Percentiles rank a stretch among this genome's conserved stretches.
Conservation (phyloP, 371 early-diverging fungal genomes). For the Funneliformis caledonium region DNA sequence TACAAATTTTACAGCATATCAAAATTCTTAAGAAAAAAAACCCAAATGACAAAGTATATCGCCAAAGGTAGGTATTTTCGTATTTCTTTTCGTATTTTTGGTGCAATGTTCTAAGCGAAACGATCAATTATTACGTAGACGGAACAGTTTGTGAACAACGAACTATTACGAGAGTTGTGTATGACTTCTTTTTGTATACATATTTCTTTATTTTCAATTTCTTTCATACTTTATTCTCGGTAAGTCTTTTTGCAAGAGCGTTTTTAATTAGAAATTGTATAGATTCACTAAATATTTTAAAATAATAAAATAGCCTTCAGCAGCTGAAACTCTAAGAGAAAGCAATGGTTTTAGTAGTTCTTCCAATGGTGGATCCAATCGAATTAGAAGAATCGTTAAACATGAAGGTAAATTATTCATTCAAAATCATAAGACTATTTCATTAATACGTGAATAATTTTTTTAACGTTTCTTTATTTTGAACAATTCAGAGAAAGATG, state of each 20-base stretch:
- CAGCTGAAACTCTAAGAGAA: background rate
- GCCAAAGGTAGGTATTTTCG: background rate
- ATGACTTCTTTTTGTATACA: background rate
- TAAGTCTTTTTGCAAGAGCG: background rate
- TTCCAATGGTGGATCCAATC: too few relatives aligned
- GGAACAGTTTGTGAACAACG: background rate
- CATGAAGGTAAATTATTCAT: background rate
- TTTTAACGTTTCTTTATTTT: too few relatives aligned
- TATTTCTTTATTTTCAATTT: background rate
- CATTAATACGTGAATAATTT: background rate
- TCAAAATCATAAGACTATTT: background rate
- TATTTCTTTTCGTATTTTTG: too few relatives aligned
- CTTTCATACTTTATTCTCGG: background rate
- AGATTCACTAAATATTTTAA: background rate
- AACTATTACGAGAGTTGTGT: background rate
- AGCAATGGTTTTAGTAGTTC: background rate
- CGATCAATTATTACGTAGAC: background rate
- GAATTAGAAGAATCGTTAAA: background rate
- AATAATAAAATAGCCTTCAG: background rate
- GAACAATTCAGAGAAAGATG: background rate
- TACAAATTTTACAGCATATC: too few relatives aligned
- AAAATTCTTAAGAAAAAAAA: too few relatives aligned
- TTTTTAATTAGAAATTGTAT: background rate
- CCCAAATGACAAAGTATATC: background rate
- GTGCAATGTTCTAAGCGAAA: background rate